phyloP scores from a whole-genome alignment of 2,329 filamentous ascomycete species.

The Biscogniauxia sp. region DNA sequence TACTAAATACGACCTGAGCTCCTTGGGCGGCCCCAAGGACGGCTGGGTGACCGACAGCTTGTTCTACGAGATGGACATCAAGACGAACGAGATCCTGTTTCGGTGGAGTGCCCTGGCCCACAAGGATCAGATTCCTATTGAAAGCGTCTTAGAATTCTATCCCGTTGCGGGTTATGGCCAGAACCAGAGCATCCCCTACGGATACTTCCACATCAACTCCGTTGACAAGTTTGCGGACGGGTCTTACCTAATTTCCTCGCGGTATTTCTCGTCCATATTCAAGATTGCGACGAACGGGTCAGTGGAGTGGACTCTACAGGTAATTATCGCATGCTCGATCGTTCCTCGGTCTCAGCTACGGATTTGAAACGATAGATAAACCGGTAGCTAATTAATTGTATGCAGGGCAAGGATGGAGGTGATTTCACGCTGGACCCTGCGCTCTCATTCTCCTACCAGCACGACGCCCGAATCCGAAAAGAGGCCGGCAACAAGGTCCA shows the following conservation, averaged over 20 bases:
- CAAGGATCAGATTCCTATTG: slow-evolving; percentile 30
- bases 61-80: slow-evolving; percentile 42
- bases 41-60: slow-evolving; percentile 36
- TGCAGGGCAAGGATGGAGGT: slow-evolving; percentile 23
- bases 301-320: slow-evolving; percentile 25
- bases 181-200: slow-evolving; percentile 24
- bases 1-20: slow-evolving; percentile 30
- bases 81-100: slow-evolving; percentile 39
- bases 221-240: slow-evolving; percentile 25
- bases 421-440: slow-evolving; percentile 18
- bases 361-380: too few species aligned
- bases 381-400: too few species aligned
- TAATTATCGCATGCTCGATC: slow-evolving; percentile 3
- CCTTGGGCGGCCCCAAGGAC: slow-evolving; percentile 31
- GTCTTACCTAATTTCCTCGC: slow-evolving; percentile 28
- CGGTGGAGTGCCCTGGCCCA: slow-evolving; percentile 40
- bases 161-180: slow-evolving; percentile 18
- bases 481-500: slow-evolving; percentile 19
- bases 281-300: slow-evolving; percentile 21
- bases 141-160: slow-evolving; percentile 13
- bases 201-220: slow-evolving; percentile 30
- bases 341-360: too few species aligned
- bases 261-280: slow-evolving; percentile 24
- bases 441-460: slow-evolving; percentile 35
- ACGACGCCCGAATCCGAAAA: slow-evolving; percentile 32